Evolutionary conservation across 179 eudicot genomes (phyloP).

Genomic region (Nepenthes alata): DNA sequence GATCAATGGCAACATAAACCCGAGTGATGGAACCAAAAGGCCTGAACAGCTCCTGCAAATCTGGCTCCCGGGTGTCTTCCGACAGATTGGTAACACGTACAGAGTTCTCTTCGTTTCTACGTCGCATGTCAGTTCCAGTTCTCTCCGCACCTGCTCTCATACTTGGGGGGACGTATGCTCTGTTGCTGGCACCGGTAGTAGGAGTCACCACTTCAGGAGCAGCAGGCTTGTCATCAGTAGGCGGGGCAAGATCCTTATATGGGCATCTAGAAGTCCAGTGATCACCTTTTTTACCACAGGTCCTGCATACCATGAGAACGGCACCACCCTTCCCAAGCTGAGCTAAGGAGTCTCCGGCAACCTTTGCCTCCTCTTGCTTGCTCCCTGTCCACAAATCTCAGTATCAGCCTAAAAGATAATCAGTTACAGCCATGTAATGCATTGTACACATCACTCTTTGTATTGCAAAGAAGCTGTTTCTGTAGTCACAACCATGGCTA

Average conservation of each 20-base stretch:
- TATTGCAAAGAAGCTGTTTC: too few species aligned
- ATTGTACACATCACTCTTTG: too few species aligned
- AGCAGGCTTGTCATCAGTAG: conserved; percentile 41
- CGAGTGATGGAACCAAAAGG: conserved; percentile 64
- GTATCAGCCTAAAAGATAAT: too few species aligned
- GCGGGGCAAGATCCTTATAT: conserved; percentile 66
- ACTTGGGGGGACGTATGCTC: conserved; percentile 54
- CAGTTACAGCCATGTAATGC: too few species aligned
- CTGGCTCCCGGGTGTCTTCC: conserved; percentile 80
- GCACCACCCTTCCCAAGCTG: conserved; percentile 50
- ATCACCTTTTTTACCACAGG: conserved; percentile 80
- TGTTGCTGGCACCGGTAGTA: conserved; percentile 24
- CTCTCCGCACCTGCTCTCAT: conserved; percentile 59
- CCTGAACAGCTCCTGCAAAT: conserved; percentile 71
- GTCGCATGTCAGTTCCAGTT: conserved; percentile 46
- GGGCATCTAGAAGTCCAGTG: conserved; percentile 89
- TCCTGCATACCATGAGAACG: conserved; percentile 70
- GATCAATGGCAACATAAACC: conserved; percentile 79
- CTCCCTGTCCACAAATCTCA: conserved; percentile 16
- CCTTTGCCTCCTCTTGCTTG: conserved; percentile 28
- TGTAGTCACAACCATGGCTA: too few species aligned
- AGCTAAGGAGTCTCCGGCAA: conserved; percentile 33
- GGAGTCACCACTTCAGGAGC: conserved; percentile 9
- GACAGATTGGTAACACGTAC: conserved; percentile 86
- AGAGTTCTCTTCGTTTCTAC: conserved; percentile 84